These are phyloP conservation scores for Roridomyces roridus DNA, from an alignment of 768 basidiomycete species.

Conservation along the genomic window DNA sequence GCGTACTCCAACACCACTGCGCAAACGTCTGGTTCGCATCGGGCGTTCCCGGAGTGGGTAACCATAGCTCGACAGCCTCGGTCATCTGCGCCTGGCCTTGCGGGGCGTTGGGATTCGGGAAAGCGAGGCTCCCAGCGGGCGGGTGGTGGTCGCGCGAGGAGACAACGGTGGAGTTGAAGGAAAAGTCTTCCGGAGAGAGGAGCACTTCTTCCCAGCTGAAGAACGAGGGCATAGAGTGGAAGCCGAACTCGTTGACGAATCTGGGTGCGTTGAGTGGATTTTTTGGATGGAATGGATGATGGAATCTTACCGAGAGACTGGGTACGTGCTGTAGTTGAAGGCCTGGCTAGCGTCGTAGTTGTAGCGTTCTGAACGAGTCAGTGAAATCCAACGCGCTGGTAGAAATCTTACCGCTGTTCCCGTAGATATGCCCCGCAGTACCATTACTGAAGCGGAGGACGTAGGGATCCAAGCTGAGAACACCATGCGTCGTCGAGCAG, in stretches of 20 bases:
- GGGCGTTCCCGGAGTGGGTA: slow-evolving; percentile 54
- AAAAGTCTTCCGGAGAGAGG: slow-evolving; percentile 53
- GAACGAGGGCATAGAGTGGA: slow-evolving; percentile 69
- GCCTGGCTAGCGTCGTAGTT: slow-evolving; percentile 60
- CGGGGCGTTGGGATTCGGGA: slow-evolving; percentile 61
- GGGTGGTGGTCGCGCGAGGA: slow-evolving; percentile 63
- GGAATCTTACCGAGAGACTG: slow-evolving; percentile 50
- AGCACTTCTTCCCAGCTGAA: slow-evolving; percentile 67
- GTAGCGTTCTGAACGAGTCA: slow-evolving; percentile 53
- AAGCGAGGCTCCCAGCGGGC: slow-evolving; percentile 55
- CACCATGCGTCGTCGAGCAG: slow-evolving; percentile 63
- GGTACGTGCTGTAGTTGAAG: slow-evolving; percentile 60
- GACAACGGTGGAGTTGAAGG: slow-evolving; percentile 63
- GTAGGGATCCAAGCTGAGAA: slow-evolving; percentile 63
- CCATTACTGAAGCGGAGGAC: slow-evolving; percentile 55
- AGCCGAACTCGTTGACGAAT: slow-evolving; percentile 67
- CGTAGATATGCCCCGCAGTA: slow-evolving; percentile 60
- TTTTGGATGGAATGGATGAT: background rate
- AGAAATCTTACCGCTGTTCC: slow-evolving; percentile 53
- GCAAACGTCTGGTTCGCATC: slow-evolving; percentile 64
- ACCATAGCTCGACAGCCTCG: slow-evolving; percentile 56
- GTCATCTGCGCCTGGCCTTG: slow-evolving; percentile 62
- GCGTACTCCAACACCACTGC: slow-evolving; percentile 69
- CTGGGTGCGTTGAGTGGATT: slow-evolving; percentile 30
- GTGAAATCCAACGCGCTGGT: background rate